Percentiles rank a stretch among this genome's conserved stretches.
These are phyloP conservation scores for Clarireedia sp. DNA, from an alignment of 2,329 filamentous ascomycete species.

Conservation along the genomic window DNA sequence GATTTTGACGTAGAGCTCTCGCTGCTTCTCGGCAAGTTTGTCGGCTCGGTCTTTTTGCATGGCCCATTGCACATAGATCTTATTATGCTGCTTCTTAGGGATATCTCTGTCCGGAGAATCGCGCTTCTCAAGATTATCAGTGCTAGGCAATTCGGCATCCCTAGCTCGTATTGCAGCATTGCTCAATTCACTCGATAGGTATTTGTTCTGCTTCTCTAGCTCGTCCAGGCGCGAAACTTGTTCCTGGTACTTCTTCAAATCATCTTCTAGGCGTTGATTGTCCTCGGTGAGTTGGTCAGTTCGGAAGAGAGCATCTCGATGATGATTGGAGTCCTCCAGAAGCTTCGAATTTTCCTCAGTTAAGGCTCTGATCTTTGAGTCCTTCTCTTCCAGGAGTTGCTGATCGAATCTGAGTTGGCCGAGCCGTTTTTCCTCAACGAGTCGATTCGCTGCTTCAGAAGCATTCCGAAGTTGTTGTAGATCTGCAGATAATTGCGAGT, in stretches of 20 bases:
- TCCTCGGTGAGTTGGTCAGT: conserved; percentile 14
- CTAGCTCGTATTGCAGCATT: conserved; percentile 9
- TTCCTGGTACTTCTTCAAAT: conserved; percentile 15
- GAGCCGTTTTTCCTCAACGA: not conserved
- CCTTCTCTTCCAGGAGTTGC: not conserved
- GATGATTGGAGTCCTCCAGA: conserved; percentile 14
- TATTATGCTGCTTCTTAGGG: not conserved
- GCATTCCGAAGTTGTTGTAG: not conserved
- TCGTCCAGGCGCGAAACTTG: conserved; percentile 10
- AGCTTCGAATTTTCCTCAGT: conserved; percentile 5
- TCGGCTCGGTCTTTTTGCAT: conserved; percentile 4
- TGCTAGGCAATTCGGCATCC: not conserved
- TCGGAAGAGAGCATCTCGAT: conserved; percentile 11
- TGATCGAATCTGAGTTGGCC: not conserved
- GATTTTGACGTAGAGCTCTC: not conserved
- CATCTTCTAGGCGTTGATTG: conserved; percentile 15
- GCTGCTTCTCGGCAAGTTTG: not conserved
- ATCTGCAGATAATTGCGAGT: not conserved
- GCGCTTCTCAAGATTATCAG: not conserved
- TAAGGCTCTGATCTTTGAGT: not conserved
- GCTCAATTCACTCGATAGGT: conserved; percentile 14
- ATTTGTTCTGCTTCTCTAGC: conserved; percentile 23
- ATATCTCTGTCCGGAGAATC: not conserved
- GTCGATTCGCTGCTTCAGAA: not conserved
- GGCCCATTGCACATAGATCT: conserved; percentile 3